A percentile compares a stretch with the other conserved stretches of the same genome.
These are phyloP conservation scores for Naganishia vishniacii DNA, from an alignment of 768 basidiomycete genomes.

Conservation along the genomic window DNA sequence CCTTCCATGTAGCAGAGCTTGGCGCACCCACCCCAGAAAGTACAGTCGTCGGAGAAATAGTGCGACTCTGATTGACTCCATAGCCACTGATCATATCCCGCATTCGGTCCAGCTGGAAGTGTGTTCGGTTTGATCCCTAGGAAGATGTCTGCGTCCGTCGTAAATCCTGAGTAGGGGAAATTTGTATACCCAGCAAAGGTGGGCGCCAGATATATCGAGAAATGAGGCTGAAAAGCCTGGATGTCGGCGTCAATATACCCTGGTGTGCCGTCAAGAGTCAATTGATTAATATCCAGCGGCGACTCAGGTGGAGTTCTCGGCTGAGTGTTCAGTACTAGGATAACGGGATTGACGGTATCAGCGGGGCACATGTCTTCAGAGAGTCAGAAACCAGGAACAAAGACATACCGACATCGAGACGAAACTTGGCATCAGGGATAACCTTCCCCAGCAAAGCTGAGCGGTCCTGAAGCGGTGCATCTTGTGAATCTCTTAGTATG, in stretches of 20 bases:
- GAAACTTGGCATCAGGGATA: not conserved
- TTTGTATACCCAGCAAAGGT: not conserved
- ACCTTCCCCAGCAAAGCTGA: conserved; percentile 11
- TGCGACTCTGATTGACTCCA: conserved; percentile 72
- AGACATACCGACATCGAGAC: conserved; percentile 3
- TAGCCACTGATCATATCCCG: conserved; percentile 64
- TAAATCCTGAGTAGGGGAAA: not conserved
- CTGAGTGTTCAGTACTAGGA: not conserved
- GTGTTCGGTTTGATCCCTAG: conserved; percentile 65
- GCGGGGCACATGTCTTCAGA: not conserved
- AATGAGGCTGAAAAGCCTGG: not conserved
- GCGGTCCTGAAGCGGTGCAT: not conserved
- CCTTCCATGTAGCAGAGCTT: not conserved
- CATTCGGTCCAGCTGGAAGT: conserved; percentile 59
- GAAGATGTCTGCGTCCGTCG: conserved; percentile 53
- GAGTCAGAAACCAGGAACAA: not conserved
- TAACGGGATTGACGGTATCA: too few species aligned
- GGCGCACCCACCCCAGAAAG: not conserved
- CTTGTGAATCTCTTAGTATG: not conserved
- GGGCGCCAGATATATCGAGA: not conserved
- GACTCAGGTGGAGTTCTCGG: not conserved
- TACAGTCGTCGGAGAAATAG: conserved; percentile 31
- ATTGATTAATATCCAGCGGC: not conserved
- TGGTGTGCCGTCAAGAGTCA: not conserved
- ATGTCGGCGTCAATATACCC: not conserved